Conservation (phyloP, 164 flowering plant species). For the Liriodendron chinense region DNA sequence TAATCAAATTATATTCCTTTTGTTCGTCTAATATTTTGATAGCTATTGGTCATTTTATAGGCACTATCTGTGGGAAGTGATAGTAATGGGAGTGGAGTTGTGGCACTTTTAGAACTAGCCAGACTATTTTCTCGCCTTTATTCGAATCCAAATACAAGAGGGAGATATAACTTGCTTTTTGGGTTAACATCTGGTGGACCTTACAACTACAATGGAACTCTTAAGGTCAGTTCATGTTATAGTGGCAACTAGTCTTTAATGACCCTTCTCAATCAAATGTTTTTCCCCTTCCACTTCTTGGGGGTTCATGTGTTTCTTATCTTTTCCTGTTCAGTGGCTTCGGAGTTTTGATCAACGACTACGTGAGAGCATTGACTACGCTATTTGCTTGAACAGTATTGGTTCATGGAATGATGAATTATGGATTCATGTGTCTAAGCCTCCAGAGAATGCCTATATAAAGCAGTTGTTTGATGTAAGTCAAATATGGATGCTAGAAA, state of each 20-base stretch:
- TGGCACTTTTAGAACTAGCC: conserved; percentile 90
- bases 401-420: conserved; percentile 70
- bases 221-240: conserved; percentile 47
- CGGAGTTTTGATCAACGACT: conserved; percentile 85
- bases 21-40: conserved; percentile 2
- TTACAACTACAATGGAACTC: conserved; percentile 95
- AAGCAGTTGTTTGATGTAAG: conserved; percentile 87
- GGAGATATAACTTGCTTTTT: conserved; percentile 88
- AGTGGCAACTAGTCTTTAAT: background rate
- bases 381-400: conserved; percentile 93
- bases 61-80: conserved; percentile 95
- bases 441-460: conserved; percentile 94
- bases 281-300: conserved; percentile 6
- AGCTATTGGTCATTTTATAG: conserved; percentile 31
- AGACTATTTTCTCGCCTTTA: conserved; percentile 85
- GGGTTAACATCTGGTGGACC: conserved; percentile 98
- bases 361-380: conserved; percentile 95
- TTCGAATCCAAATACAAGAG: conserved; percentile 93
- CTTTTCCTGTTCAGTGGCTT: conserved; percentile 67
- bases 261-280: conserved; percentile 3
- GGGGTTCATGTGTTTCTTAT: conserved; percentile 4
- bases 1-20: background rate
- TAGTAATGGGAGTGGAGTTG: conserved; percentile 98
- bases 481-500: background rate
- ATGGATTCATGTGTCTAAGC: conserved; percentile 94